Evolutionary conservation across 1,284 basidiomycete genomes (phyloP).

Genomic region (Amylostereum chailletii): DNA sequence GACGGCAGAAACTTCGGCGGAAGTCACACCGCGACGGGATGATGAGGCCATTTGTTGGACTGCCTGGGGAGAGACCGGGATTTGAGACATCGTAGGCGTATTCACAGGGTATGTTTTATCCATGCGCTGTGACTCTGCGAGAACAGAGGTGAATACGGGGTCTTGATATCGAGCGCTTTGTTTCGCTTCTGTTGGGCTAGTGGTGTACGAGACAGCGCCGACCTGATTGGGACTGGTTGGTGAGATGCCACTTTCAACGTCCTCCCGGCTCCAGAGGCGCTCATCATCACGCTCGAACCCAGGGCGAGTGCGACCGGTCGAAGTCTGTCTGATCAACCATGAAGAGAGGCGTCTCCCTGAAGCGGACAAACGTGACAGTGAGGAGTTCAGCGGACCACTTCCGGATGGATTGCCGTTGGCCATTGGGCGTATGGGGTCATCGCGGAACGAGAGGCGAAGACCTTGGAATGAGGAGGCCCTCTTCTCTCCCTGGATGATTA

Average conservation of each 20-base stretch:
- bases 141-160: slow-evolving; percentile 17
- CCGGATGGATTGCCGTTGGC: not conserved
- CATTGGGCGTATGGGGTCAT: slow-evolving; percentile 1
- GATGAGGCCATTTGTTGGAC: not conserved
- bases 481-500: slow-evolving; percentile 9
- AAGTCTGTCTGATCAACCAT: slow-evolving; percentile 13
- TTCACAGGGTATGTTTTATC: not conserved
- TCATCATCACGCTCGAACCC: slow-evolving; percentile 11
- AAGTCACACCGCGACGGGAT: not conserved
- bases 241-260: slow-evolving; percentile 22
- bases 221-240: slow-evolving; percentile 10
- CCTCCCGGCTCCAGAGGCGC: slow-evolving; percentile 25
- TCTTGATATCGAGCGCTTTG: slow-evolving; percentile 19
- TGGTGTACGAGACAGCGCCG: slow-evolving; percentile 3
- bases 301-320: slow-evolving; percentile 9
- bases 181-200: slow-evolving; percentile 10
- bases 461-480: slow-evolving; percentile 19
- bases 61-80: not conserved
- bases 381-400: not conserved
- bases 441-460: slow-evolving; percentile 16
- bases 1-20: not conserved
- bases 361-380: slow-evolving; percentile 2
- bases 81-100: too few relatives aligned
- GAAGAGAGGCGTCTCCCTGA: slow-evolving; percentile 11
- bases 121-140: slow-evolving; percentile 5